Conservation (phyloP, 2,329 filamentous ascomycete species). For the Dendryphion nanum region DNA sequence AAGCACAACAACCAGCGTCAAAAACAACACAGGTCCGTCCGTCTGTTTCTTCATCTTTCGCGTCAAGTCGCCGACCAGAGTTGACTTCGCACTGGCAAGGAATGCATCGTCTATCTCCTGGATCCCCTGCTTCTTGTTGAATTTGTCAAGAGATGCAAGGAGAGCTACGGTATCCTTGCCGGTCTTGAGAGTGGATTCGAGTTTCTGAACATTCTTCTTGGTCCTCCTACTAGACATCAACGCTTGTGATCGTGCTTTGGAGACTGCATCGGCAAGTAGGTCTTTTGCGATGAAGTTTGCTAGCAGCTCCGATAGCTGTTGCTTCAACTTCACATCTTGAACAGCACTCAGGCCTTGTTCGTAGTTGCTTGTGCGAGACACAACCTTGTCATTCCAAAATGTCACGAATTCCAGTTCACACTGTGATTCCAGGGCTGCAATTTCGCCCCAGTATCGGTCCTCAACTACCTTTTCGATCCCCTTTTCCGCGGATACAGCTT, state of each 20-base stretch:
- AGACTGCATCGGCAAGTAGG: constrained; percentile 29
- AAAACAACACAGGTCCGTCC: constrained; percentile 38
- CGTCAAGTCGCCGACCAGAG: constrained; percentile 31
- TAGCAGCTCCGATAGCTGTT: constrained; percentile 35
- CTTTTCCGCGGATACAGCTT: constrained; percentile 17
- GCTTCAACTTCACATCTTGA: constrained; percentile 28
- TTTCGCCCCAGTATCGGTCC: constrained; percentile 20
- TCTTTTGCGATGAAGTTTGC: constrained; percentile 30
- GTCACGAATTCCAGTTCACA: constrained; percentile 28
- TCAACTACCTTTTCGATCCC: constrained; percentile 18
- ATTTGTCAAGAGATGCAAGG: constrained; percentile 26
- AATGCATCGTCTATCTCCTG: constrained; percentile 3
- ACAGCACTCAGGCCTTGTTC: constrained; percentile 20
- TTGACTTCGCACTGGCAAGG: constrained; percentile 20
- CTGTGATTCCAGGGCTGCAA: constrained; percentile 24
- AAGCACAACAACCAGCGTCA: constrained; percentile 35
- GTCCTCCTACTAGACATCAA: constrained; percentile 31
- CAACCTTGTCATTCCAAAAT: constrained; percentile 34
- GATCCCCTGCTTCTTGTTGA: constrained; percentile 33
- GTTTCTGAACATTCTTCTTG: constrained; percentile 27
- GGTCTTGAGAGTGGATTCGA: constrained; percentile 22
- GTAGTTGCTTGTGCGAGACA: constrained; percentile 25
- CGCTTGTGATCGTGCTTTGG: constrained; percentile 30
- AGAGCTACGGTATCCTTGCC: constrained; percentile 12
- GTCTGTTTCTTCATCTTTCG: constrained; percentile 34